phyloP scores from a whole-genome alignment of 176 grass and related monocot genomes.

The Lolium multiflorum region DNA sequence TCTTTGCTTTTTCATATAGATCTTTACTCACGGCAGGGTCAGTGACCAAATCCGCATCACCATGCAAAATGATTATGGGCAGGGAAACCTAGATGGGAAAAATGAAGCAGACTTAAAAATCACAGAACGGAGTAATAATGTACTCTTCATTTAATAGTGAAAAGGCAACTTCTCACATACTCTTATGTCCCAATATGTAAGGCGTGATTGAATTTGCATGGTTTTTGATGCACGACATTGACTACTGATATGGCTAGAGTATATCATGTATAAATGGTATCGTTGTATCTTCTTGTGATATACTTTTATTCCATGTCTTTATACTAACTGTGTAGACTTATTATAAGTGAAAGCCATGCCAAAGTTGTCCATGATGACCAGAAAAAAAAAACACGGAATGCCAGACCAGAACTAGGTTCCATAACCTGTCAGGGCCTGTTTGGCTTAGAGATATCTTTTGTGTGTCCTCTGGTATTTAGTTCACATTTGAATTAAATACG shows the following conservation, averaged over 20 bases:
- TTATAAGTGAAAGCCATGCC: background rate
- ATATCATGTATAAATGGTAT: background rate
- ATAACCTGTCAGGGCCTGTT: background rate
- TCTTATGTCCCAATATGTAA: background rate
- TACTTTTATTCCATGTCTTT: background rate
- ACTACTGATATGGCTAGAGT: background rate
- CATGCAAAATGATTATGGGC: constrained; percentile 87
- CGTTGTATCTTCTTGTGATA: background rate
- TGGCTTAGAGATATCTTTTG: too few relatives aligned
- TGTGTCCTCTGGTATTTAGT: too few relatives aligned
- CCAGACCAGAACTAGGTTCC: constrained; percentile 8
- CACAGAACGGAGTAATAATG: background rate
- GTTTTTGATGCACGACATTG: background rate
- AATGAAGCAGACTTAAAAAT: background rate
- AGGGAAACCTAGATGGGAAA: constrained; percentile 75
- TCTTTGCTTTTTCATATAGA: constrained; percentile 85
- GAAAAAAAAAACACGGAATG: background rate
- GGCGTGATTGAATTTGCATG: background rate
- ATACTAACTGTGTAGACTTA: background rate
- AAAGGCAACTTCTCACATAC: background rate
- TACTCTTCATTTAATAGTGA: background rate
- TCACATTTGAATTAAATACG: too few relatives aligned
- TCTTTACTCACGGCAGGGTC: constrained; percentile 92
- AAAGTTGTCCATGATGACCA: background rate
- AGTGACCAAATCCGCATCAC: constrained; percentile 82